Evolutionary conservation across 73 alveolate genomes (phyloP), one percentile per base, ranked within the genome.

Genomic region (Uronychia binucleata): DNA sequence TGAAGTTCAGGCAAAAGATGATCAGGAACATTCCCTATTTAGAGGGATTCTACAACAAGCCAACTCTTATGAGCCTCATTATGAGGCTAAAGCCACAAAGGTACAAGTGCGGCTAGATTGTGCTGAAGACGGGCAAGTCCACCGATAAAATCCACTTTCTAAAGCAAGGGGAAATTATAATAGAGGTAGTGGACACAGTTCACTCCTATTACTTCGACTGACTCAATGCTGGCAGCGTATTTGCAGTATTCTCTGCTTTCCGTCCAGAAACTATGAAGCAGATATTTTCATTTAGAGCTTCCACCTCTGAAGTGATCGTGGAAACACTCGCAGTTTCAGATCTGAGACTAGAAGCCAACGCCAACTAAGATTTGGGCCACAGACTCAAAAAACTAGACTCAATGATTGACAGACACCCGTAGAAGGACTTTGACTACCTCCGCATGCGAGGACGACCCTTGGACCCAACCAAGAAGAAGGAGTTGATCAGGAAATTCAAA

Each of bases 181-280:
- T 90, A 14, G 76, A 86, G 13, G 91, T 82, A 25, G 80, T 79
- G 29, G 81, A 58, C 57, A 29, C 14, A 35, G 77, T 30, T 14
- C 33, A 58, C 30, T 75, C 32, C 58, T 30, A 46, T 46, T 35
- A 74, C 59, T 77, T 90, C 33, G 95, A 90, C 59, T 31, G 67
- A 13, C 88, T 90, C 0, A 90, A 90, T 85, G 91, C 84, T 14
- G 95, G 95, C 30, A 32, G 85, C 28, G 85, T 92, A 33, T 90
- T 90, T 58, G 84, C 91, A 31, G 78, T 87, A 0, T 90, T 74
- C 58, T 33, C 92, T 30, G 88, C 92, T 0, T 90, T 90, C 58
- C 25, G 30, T 8, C 81, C 81, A 28, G 81, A 75, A 46, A 11
- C 67, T 26, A 29, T 85, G 81, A 77, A 85, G 28, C 59, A 85